Percentiles rank a stretch among this genome's conserved stretches.
phyloP scores from a whole-genome alignment of 2,329 filamentous ascomycete genomes.

The Trichoderma pleuroti region DNA sequence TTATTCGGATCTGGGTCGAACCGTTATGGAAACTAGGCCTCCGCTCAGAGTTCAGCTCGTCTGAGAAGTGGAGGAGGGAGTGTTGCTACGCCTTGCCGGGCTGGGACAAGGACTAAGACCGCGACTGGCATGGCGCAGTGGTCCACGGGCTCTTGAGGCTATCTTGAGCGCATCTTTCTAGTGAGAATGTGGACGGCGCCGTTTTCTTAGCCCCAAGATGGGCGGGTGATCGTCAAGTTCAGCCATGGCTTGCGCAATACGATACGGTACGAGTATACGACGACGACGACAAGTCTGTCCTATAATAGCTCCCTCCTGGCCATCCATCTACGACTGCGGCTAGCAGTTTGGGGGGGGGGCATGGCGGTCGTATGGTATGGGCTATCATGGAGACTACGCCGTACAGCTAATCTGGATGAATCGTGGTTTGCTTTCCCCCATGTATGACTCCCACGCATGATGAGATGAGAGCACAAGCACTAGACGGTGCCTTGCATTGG shows the following conservation, averaged over 20 bases:
- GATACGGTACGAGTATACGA: neutral
- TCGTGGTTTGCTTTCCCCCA: neutral
- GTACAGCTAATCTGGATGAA: neutral
- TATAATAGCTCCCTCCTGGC: neutral
- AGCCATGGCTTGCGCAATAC: neutral
- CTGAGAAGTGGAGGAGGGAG: neutral
- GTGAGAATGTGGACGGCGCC: conserved; percentile 1
- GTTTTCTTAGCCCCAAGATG: conserved; percentile 15
- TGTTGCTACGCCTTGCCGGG: neutral
- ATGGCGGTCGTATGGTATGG: neutral
- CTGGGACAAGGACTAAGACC: conserved; percentile 1
- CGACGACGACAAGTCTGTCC: too few relatives aligned
- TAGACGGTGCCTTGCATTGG: conserved; percentile 13
- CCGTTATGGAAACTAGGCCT: conserved; percentile 11
- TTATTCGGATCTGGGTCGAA: conserved; percentile 3
- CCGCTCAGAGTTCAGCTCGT: conserved; percentile 1
- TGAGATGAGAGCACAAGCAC: neutral
- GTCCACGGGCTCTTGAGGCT: conserved; percentile 5
- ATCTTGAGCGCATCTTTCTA: neutral
- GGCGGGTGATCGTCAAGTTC: conserved; percentile 16
- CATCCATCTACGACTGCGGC: neutral
- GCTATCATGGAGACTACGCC: neutral
- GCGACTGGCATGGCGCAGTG: conserved; percentile 4
- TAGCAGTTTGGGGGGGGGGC: neutral
- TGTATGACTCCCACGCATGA: neutral